These are phyloP conservation scores for Colletotrichum australisinense DNA, from an alignment of 2,329 filamentous ascomycete genomes.

Conservation along the genomic window DNA sequence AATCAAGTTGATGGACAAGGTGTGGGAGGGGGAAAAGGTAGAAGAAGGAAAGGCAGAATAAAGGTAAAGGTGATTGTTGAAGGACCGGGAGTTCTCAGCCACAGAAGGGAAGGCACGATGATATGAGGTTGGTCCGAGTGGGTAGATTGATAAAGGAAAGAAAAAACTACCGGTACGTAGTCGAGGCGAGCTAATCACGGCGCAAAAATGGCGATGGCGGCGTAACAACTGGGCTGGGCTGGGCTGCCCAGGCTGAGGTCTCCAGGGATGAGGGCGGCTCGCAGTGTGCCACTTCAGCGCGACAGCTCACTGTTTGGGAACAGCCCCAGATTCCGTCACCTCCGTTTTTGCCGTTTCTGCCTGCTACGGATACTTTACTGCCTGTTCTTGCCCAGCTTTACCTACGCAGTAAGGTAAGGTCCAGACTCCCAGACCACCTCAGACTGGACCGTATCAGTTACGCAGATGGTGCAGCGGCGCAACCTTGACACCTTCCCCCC, in stretches of 20 bases:
- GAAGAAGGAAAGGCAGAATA: neutral
- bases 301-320: constrained; percentile 12
- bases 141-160: constrained; percentile 32
- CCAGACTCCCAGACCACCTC: constrained; percentile 9
- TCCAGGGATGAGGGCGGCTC: constrained; percentile 28
- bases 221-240: too few species aligned
- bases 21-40: neutral
- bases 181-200: neutral
- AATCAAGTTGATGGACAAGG: neutral
- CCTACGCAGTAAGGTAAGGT: neutral
- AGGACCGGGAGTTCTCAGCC: neutral
- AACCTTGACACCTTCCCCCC: neutral
- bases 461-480: constrained; percentile 1
- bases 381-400: neutral
- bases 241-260: constrained; percentile 3
- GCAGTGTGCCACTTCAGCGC: constrained; percentile 11
- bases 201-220: constrained; percentile 11
- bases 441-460: constrained; percentile 14
- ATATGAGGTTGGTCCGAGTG: constrained; percentile 14
- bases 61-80: neutral
- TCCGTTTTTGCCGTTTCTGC: neutral
- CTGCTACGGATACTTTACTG: neutral
- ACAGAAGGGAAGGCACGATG: constrained; percentile 9
- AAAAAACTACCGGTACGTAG: neutral
- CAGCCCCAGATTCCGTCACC: constrained; percentile 11